Percentiles rank a stretch among this genome's conserved stretches.
Conservation (phyloP, 257 asterid genomes). For the Coffea canephora region DNA sequence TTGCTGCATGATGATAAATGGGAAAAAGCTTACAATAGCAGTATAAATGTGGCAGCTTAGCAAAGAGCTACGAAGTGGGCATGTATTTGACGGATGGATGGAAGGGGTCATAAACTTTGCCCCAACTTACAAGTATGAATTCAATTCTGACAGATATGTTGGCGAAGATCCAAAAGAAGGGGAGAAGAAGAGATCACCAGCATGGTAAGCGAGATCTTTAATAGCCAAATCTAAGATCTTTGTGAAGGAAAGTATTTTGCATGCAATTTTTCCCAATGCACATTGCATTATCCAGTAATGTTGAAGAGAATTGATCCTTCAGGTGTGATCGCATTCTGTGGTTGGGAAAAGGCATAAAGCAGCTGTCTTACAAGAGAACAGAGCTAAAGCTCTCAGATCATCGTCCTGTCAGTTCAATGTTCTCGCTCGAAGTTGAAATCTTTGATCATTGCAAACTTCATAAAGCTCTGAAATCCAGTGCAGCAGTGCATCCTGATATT, state of each 20-base stretch:
- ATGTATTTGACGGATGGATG: constrained; percentile 85
- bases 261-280: not conserved
- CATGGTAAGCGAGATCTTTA: constrained; percentile 55
- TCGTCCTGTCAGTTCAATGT: constrained; percentile 75
- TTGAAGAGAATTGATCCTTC: constrained; percentile 16
- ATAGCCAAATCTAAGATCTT: not conserved
- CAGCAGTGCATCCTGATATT: constrained; percentile 64
- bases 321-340: constrained; percentile 97
- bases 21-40: constrained; percentile 15
- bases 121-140: constrained; percentile 86
- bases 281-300: no score
- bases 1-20: not conserved
- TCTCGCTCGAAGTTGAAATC: constrained; percentile 72
- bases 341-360: constrained; percentile 88
- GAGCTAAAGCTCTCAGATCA: constrained; percentile 77
- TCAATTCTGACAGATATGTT: constrained; percentile 64
- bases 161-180: constrained; percentile 75
- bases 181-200: constrained; percentile 91
- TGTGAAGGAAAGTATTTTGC: not conserved
- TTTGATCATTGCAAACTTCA: constrained; percentile 77
- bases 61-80: constrained; percentile 71
- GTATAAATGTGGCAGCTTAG: constrained; percentile 44
- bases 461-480: constrained; percentile 66
- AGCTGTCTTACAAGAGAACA: constrained; percentile 57
- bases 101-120: constrained; percentile 86